These are phyloP conservation scores for Pestalotiopsis sp. DNA, from an alignment of 2,329 filamentous ascomycete species.

Conservation along the genomic window DNA sequence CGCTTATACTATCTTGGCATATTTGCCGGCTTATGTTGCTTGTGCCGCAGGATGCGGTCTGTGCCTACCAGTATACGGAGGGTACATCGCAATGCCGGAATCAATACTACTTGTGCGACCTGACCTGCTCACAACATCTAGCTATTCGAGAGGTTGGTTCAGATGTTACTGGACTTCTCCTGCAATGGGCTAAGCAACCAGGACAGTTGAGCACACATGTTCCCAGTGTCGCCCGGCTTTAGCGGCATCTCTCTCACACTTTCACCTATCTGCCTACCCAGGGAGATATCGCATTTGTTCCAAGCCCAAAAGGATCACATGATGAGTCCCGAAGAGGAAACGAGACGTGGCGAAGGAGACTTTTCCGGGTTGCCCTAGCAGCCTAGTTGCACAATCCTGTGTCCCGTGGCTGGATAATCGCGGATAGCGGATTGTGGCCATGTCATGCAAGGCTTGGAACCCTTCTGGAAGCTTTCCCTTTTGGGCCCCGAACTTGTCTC, in stretches of 20 bases:
- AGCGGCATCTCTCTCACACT: neutral
- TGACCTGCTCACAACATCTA: no score
- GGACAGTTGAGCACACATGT: neutral
- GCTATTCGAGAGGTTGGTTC: no score
- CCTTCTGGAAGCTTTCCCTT: conserved; percentile 10
- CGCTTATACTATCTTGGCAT: neutral
- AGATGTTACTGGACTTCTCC: no score
- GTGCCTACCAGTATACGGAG: neutral
- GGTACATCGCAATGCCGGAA: neutral
- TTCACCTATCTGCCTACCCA: neutral
- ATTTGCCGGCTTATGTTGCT: neutral
- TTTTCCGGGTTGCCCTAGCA: neutral
- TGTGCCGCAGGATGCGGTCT: neutral
- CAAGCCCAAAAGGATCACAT: neutral
- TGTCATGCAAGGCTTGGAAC: conserved; percentile 9
- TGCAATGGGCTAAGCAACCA: no score
- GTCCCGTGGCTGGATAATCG: neutral
- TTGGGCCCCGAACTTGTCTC: neutral
- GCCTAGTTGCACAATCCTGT: neutral
- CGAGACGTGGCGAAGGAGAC: neutral
- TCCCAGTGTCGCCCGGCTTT: neutral
- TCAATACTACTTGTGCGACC: no score
- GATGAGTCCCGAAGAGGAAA: neutral
- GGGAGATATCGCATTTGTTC: neutral
- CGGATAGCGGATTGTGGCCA: neutral